These are phyloP conservation scores for Mycosarcoma maydis DNA, from an alignment of 1,284 basidiomycete species.

Conservation along the genomic window DNA sequence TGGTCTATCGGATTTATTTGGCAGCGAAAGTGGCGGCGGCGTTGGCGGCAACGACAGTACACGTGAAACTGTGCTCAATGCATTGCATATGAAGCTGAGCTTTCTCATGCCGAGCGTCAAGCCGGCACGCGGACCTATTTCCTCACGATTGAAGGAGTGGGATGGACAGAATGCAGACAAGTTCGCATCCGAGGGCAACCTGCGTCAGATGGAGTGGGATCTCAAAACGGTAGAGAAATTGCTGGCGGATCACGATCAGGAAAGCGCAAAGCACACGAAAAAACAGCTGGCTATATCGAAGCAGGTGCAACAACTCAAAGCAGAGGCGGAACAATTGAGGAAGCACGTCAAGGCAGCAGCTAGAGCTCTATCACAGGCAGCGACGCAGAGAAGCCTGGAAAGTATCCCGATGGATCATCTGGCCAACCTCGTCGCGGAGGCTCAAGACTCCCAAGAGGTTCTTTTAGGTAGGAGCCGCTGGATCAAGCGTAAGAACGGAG, in stretches of 20 bases:
- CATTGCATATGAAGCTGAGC: conserved; percentile 13
- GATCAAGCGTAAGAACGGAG: conserved; percentile 12
- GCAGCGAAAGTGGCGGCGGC: not conserved
- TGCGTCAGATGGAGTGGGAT: conserved; percentile 30
- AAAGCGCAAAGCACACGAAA: not conserved
- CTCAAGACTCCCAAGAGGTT: conserved; percentile 27
- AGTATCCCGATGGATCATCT: conserved; percentile 17
- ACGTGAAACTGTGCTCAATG: conserved; percentile 14
- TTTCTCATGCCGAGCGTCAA: conserved; percentile 32
- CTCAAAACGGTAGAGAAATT: conserved; percentile 13
- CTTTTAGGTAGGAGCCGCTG: conserved; percentile 38
- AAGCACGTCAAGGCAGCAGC: conserved; percentile 22
- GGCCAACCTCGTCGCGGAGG: conserved; percentile 24
- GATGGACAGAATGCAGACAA: conserved; percentile 44
- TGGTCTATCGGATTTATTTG: not conserved
- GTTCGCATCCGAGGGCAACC: conserved; percentile 13
- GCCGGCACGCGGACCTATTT: conserved; percentile 36
- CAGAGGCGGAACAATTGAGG: conserved; percentile 19
- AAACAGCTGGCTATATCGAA: not conserved
- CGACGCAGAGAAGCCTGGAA: conserved; percentile 7
- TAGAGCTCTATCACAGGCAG: not conserved
- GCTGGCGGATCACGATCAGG: conserved; percentile 5
- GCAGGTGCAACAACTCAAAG: conserved; percentile 18
- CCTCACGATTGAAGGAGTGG: conserved; percentile 19
- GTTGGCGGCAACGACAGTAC: not conserved